A percentile compares a stretch with the other conserved stretches of the same genome.
These are phyloP conservation scores for Abortiporus biennis DNA, from an alignment of 1,284 basidiomycete genomes.

Conservation along the genomic window DNA sequence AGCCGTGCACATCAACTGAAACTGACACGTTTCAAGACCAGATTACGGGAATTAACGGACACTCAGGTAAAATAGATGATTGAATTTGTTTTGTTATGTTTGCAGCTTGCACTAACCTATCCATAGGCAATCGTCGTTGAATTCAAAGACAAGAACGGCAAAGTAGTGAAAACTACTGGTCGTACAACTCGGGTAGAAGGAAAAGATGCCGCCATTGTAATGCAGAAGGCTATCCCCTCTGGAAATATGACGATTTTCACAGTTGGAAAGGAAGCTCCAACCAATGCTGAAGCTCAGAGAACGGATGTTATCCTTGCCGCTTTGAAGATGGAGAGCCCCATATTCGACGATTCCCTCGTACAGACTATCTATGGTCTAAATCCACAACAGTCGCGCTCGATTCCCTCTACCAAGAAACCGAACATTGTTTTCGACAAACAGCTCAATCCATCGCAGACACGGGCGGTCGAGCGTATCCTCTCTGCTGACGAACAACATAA, in stretches of 20 bases:
- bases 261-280: constrained; percentile 16
- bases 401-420: no score
- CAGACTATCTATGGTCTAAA: no score
- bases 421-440: no score
- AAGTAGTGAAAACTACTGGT: constrained; percentile 4
- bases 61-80: no score
- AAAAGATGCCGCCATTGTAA: constrained; percentile 11
- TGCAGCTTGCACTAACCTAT: no score
- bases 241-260: constrained; percentile 16
- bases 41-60: constrained; percentile 12
- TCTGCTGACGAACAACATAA: constrained; percentile 27
- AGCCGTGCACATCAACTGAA: constrained; percentile 12
- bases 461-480: constrained; percentile 49
- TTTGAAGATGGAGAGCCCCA: no score
- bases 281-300: constrained; percentile 14
- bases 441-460: constrained; percentile 50
- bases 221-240: constrained; percentile 4
- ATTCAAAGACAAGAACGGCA: not conserved
- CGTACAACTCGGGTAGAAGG: constrained; percentile 7
- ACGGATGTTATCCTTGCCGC: constrained; percentile 5
- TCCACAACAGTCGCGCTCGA: no score
- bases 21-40: constrained; percentile 18
- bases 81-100: no score
- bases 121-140: no score
- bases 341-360: no score